Conservation (phyloP, 2,329 filamentous ascomycete species). For the Talaromyces funiculosus region DNA sequence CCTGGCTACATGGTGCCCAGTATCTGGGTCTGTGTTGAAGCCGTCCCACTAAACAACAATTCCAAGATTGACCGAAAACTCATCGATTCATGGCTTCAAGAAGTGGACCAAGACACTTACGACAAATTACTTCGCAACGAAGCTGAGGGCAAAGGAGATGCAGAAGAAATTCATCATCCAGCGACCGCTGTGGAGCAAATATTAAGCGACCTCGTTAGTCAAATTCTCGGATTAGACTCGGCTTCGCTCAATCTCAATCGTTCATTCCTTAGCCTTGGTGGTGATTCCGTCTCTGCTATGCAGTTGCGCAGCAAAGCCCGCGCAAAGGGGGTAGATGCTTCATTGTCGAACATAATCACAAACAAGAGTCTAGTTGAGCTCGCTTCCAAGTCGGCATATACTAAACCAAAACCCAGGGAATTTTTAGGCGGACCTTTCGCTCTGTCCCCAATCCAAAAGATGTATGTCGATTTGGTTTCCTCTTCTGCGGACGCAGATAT, state of each 20-base stretch:
- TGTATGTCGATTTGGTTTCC: not conserved
- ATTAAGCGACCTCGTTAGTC: constrained; percentile 31
- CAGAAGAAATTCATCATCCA: not conserved
- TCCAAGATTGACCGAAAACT: constrained; percentile 31
- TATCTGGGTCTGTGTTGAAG: constrained; percentile 31
- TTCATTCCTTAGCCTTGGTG: constrained; percentile 29
- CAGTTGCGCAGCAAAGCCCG: constrained; percentile 10
- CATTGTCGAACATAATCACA: not conserved
- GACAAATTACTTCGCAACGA: not conserved
- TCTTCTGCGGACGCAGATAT: not conserved
- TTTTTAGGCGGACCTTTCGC: not conserved
- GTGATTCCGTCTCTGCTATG: constrained; percentile 26
- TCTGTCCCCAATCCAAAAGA: not conserved
- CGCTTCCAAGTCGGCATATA: not conserved
- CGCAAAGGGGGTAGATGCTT: not conserved
- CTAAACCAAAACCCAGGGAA: not conserved
- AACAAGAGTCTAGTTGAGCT: not conserved
- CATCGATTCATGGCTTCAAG: constrained; percentile 24
- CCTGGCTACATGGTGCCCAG: constrained; percentile 36
- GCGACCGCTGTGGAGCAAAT: constrained; percentile 22
- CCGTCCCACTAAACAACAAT: constrained; percentile 34
- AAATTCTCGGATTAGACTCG: constrained; percentile 25
- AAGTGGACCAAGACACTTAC: constrained; percentile 5
- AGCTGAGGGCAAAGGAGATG: not conserved
- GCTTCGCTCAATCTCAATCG: constrained; percentile 31